phyloP scores from a whole-genome alignment of 192 early-diverging fungal genomes.

The Gorgonomyces haynaldii region DNA sequence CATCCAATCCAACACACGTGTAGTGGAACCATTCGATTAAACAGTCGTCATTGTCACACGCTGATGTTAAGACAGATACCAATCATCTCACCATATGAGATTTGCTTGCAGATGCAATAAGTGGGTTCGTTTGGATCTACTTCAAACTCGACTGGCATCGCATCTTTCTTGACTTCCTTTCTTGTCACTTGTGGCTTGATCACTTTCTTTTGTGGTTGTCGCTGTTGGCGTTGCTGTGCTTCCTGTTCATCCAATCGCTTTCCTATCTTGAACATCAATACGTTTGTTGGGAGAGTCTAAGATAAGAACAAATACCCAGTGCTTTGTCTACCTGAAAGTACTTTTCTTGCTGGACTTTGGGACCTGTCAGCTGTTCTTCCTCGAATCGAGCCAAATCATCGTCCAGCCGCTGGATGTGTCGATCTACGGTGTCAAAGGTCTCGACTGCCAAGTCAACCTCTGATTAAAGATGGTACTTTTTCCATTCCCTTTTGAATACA shows the following conservation, averaged over 20 bases:
- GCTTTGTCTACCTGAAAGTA: neutral
- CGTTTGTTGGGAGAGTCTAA: too few species aligned
- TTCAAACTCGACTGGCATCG: conserved; percentile 19
- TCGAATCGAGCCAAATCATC: conserved; percentile 87
- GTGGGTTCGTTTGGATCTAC: conserved; percentile 95
- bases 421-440: conserved; percentile 87
- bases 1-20: conserved; percentile 78
- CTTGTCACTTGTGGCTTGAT: too few species aligned
- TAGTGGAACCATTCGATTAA: conserved; percentile 98
- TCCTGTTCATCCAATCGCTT: too few species aligned
- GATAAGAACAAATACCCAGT: neutral
- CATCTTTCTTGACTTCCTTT: too few species aligned
- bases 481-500: conserved; percentile 82
- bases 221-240: too few species aligned
- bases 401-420: conserved; percentile 78
- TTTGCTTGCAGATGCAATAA: conserved; percentile 93
- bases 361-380: conserved; percentile 72
- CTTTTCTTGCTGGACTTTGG: conserved; percentile 3
- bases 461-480: too few species aligned
- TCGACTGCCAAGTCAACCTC: conserved; percentile 90
- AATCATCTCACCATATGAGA: conserved; percentile 97
- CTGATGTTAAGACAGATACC: conserved; percentile 25
- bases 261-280: too few species aligned
- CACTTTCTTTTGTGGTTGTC: too few species aligned
- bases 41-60: conserved; percentile 76